A percentile compares a stretch with the other conserved stretches of the same genome.
These are phyloP conservation scores for Zychaea mexicana DNA, from an alignment of 371 early-diverging fungal genomes.

Conservation along the genomic window DNA sequence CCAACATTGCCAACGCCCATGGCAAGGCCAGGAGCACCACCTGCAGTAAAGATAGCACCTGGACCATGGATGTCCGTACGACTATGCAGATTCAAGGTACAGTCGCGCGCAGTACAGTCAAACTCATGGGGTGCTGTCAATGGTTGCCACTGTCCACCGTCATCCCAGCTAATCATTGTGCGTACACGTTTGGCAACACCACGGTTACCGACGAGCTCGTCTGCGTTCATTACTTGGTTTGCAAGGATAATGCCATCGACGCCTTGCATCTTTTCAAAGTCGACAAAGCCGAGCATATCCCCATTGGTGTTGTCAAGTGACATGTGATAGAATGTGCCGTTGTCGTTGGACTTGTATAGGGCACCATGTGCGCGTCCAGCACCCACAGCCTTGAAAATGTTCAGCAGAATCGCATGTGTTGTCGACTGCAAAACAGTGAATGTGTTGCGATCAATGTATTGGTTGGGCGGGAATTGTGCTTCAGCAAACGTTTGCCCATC, in stretches of 20 bases:
- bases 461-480: slow-evolving; percentile 80
- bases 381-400: slow-evolving; percentile 62
- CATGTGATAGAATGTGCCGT: slow-evolving; percentile 77
- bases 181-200: slow-evolving; percentile 67
- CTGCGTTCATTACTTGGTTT: slow-evolving; percentile 81
- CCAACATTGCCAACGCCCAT: slow-evolving; percentile 94
- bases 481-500: slow-evolving; percentile 73
- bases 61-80: slow-evolving; percentile 67
- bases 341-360: slow-evolving; percentile 82
- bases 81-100: slow-evolving; percentile 77
- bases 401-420: slow-evolving; percentile 72
- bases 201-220: slow-evolving; percentile 51
- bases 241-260: slow-evolving; percentile 87
- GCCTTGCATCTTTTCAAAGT: slow-evolving; percentile 88
- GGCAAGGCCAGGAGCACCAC: slow-evolving; percentile 84
- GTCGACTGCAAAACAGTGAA: slow-evolving; percentile 81
- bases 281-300: slow-evolving; percentile 74
- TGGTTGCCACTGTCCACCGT: slow-evolving; percentile 78
- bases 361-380: slow-evolving; percentile 72
- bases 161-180: slow-evolving; percentile 84
- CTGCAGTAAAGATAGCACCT: slow-evolving; percentile 69
- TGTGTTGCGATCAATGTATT: slow-evolving; percentile 52
- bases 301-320: slow-evolving; percentile 82
- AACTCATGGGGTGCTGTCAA: slow-evolving; percentile 66
- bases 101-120: slow-evolving; percentile 52